Percentiles rank a stretch among this genome's conserved stretches.
Conservation (phyloP, 108 stramenopile genomes). For the Fragilaria radians region DNA sequence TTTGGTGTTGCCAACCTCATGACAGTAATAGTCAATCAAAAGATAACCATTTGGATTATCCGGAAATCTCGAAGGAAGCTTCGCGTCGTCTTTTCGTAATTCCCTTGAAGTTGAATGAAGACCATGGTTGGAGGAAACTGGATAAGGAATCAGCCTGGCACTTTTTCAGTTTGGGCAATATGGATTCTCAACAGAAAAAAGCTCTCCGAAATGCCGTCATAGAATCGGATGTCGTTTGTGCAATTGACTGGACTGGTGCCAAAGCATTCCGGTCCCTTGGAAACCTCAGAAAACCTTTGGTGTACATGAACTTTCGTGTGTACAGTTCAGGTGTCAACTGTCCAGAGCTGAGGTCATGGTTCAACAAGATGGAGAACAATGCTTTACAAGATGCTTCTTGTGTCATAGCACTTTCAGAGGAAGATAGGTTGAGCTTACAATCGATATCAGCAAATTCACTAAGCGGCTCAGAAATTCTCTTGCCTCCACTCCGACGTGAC, state of each 20-base stretch:
- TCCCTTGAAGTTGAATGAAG: conserved; percentile 4
- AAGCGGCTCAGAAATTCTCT: conserved; percentile 11
- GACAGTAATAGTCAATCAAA: conserved; percentile 1
- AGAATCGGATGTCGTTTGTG: conserved; percentile 6
- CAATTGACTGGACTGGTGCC: conserved; percentile 21
- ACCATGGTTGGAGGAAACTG: conserved; percentile 32
- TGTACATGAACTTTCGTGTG: conserved; percentile 44
- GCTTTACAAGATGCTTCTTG: conserved; percentile 31
- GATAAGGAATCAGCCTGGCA: conserved; percentile 31
- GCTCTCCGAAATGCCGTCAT: neutral
- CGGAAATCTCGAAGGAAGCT: neutral
- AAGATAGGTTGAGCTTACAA: conserved; percentile 15
- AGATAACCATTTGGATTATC: conserved; percentile 1
- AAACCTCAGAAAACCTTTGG: neutral
- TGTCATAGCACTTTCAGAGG: conserved; percentile 30
- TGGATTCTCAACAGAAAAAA: neutral
- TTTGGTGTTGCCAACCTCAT: conserved; percentile 37
- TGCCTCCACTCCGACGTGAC: conserved; percentile 39
- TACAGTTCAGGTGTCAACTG: conserved; percentile 16
- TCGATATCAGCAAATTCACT: neutral
- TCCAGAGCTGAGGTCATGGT: conserved; percentile 17
- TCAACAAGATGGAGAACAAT: conserved; percentile 23
- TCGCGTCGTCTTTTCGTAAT: conserved; percentile 17
- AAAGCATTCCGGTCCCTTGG: conserved; percentile 15
- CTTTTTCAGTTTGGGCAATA: conserved; percentile 14